Conservation (phyloP, 2,329 filamentous ascomycete species). For the Aspergillus pseudoglaucus region DNA sequence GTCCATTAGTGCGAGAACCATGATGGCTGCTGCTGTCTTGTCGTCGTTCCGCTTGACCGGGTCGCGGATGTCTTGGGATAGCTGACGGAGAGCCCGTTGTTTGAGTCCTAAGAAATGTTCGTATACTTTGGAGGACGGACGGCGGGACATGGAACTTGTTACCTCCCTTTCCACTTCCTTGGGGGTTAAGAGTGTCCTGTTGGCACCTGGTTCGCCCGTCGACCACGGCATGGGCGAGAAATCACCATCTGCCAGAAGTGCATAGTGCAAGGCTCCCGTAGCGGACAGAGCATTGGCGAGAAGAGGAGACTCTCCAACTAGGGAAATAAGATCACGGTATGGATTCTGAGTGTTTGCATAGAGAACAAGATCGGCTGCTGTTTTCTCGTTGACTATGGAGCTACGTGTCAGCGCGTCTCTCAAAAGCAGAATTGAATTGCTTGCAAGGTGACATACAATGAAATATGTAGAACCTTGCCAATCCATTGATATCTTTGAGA, state of each 20-base stretch:
- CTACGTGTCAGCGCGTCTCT: conserved; percentile 14
- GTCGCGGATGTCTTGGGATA: conserved; percentile 29
- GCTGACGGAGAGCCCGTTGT: conserved; percentile 40
- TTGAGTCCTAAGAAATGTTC: conserved; percentile 42
- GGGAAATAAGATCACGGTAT: conserved; percentile 43
- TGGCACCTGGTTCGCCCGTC: conserved; percentile 11
- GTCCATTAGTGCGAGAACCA: conserved; percentile 46
- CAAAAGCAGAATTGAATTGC: neutral
- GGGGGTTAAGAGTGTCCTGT: conserved; percentile 13
- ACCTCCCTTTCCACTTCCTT: conserved; percentile 24
- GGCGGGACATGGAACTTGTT: conserved; percentile 24
- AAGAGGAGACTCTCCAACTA: conserved; percentile 40
- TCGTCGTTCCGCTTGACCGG: conserved; percentile 33
- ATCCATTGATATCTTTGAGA: conserved; percentile 39
- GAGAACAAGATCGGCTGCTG: conserved; percentile 42
- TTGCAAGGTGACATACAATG: conserved; percentile 32
- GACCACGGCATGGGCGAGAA: conserved; percentile 30
- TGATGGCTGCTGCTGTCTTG: conserved; percentile 39
- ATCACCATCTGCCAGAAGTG: conserved; percentile 31
- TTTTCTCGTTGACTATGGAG: conserved; percentile 26
- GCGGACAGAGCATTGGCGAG: conserved; percentile 43
- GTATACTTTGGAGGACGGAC: conserved; percentile 30
- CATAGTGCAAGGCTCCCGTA: conserved; percentile 44
- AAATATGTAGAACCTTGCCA: conserved; percentile 42
- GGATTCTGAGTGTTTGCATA: conserved; percentile 44